phyloP scores from a whole-genome alignment of 352 stramenopile genomes.

The Thalassiosira exigua region DNA sequence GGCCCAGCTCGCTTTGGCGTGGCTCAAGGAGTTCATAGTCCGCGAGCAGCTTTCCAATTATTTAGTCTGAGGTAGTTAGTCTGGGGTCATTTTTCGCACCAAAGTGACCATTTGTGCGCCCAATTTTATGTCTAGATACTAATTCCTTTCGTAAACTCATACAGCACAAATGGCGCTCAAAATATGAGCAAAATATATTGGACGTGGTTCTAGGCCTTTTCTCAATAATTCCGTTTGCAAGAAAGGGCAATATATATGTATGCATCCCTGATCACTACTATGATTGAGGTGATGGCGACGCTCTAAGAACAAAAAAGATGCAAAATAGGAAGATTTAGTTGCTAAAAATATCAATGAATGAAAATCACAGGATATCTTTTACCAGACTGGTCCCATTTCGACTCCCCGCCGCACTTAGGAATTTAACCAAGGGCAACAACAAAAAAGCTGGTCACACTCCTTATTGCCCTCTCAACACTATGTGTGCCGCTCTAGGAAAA shows the following conservation, averaged over 20 bases:
- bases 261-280: slow-evolving; percentile 51
- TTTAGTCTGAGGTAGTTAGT: slow-evolving; percentile 49
- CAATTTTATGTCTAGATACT: too few species aligned
- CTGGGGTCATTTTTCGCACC: slow-evolving; percentile 64
- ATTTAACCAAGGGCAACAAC: slow-evolving; percentile 59
- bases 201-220: slow-evolving; percentile 77
- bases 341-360: too few species aligned
- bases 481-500: too few species aligned
- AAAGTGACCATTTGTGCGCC: too few species aligned
- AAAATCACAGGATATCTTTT: too few species aligned
- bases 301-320: slow-evolving; percentile 57
- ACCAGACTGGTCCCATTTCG: slow-evolving; percentile 49
- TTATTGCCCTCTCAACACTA: not conserved
- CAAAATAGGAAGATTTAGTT: slow-evolving; percentile 31
- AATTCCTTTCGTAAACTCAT: too few species aligned
- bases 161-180: slow-evolving; percentile 43
- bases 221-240: slow-evolving; percentile 57
- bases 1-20: slow-evolving; percentile 59
- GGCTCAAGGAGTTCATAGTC: slow-evolving; percentile 74
- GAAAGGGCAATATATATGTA: too few species aligned
- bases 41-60: slow-evolving; percentile 64
- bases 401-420: slow-evolving; percentile 59
- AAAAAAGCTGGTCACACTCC: not conserved
- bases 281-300: slow-evolving; percentile 43
- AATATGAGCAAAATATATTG: slow-evolving; percentile 75